Base-by-base conservation (phyloP, 192 early-diverging fungal species). In the Coemansia sp. region DNA sequence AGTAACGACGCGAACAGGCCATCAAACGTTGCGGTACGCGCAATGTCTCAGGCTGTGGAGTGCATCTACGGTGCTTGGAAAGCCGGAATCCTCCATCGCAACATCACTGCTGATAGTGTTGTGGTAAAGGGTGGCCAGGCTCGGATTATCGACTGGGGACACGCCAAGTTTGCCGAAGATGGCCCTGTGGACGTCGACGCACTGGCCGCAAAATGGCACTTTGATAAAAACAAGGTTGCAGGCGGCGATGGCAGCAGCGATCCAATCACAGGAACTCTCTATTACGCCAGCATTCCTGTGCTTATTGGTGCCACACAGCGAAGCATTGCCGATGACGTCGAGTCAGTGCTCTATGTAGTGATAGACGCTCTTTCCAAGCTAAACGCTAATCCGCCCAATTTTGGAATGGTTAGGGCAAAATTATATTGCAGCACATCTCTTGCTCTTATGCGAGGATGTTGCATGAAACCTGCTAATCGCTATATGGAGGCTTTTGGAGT, bases 1-100 rank as follows among this genome's bases (percentile, higher is more conserved):
- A 14, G 12, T 11, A 25, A n/a, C 27, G 5, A 3, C 3, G 2
- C n/a, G n/a, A n/a, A n/a, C n/a, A n/a, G n/a, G 25, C 27, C 14
- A 25, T 55, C 23, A n/a, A 14, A 11, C 29, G 3, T 11, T 8
- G 27, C 53, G 29, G 29, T 11, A 11, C 2, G 29, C 14, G n/a
- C 4, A 25, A 14, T 55, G 53, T n/a, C 1, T 2, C 53, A 55
- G 25, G 23, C 27, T n/a, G 25, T 25, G 15, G 23, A 29, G 11
- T 55, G 53, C 27, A n/a, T 55, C 5, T 24, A 22, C 7, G 4
- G 19, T 15, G 53, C 53, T 5, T 55, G 53, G 53, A 12, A 55
- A 12, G 53, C 53, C 10, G 53, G 53, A n/a, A 55, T 55, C 6
- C 11, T 55, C 24, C 53, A 55, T 55, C 27, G 53, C 15, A 14